A percentile compares a stretch with the other conserved stretches of the same genome.
Conservation (phyloP, 805 yeast genomes). For the Monosporozyma unispora region DNA sequence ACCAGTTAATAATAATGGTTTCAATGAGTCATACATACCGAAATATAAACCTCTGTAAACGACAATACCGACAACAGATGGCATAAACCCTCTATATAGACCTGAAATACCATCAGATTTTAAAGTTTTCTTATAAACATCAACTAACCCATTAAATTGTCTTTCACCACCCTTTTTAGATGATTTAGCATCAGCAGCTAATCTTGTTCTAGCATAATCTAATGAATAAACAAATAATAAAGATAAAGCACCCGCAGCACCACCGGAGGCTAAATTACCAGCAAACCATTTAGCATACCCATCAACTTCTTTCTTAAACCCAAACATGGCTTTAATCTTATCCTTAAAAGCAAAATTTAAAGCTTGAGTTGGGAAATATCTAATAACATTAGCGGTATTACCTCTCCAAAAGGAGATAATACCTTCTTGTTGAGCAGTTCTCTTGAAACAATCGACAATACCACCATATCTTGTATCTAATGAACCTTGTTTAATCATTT, state of each 20-base stretch:
- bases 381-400: constrained; percentile 97
- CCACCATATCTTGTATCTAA: constrained; percentile 78
- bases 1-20: constrained; percentile 92
- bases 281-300: constrained; percentile 87
- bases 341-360: constrained; percentile 98
- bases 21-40: constrained; percentile 93
- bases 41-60: constrained; percentile 99
- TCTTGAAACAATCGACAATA: constrained; percentile 86
- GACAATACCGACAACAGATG: constrained; percentile 94
- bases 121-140: constrained; percentile 92
- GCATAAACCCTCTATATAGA: constrained; percentile 98
- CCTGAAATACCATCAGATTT: constrained; percentile 97
- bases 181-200: constrained; percentile 85
- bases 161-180: constrained; percentile 45
- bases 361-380: constrained; percentile 99
- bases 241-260: constrained; percentile 94
- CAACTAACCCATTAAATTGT: constrained; percentile 94
- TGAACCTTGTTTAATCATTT: constrained; percentile 97
- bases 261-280: constrained; percentile 96
- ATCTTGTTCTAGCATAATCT: constrained; percentile 95
- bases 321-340: constrained; percentile 89
- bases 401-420: constrained; percentile 95
- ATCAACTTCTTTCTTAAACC: constrained; percentile 94
- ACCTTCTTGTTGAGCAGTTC: constrained; percentile 95
- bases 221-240: constrained; percentile 88